Conservation (phyloP, 139 green algal genomes). For the Haematococcus sp. region DNA sequence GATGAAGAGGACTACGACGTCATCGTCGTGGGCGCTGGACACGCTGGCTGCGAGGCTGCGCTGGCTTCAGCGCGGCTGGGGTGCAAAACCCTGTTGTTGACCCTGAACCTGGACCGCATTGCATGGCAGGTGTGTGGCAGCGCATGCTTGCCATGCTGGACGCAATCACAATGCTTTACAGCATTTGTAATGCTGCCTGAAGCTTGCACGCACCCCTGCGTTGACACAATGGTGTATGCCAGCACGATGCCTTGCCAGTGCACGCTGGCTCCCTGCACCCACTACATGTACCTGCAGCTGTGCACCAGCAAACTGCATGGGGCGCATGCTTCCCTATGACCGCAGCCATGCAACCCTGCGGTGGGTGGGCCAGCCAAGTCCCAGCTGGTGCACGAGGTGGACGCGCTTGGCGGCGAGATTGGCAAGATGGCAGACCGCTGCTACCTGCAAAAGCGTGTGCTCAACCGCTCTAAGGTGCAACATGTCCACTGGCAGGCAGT, state of each 20-base stretch:
- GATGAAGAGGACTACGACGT: constrained; percentile 91
- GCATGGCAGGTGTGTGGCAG: constrained; percentile 84
- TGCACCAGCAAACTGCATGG: too few relatives aligned
- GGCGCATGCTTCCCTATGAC: background rate
- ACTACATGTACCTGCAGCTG: too few relatives aligned
- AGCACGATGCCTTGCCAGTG: too few relatives aligned
- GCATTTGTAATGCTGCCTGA: too few relatives aligned
- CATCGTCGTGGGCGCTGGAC: constrained; percentile 92
- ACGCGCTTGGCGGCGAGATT: constrained; percentile 95
- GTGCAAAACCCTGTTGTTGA: constrained; percentile 89
- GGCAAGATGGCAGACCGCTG: constrained; percentile 89
- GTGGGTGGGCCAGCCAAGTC: constrained; percentile 80
- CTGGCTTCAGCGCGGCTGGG: constrained; percentile 85
- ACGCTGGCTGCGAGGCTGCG: constrained; percentile 96
- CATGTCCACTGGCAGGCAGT: too few relatives aligned
- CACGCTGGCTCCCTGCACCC: background rate
- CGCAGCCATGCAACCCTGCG: constrained; percentile 33
- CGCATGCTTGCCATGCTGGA: too few relatives aligned
- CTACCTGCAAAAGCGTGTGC: constrained; percentile 94
- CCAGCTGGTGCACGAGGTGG: constrained; percentile 95
- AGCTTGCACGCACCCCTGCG: too few relatives aligned
- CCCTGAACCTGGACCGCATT: constrained; percentile 92
- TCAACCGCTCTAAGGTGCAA: constrained; percentile 87
- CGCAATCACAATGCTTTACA: too few relatives aligned
- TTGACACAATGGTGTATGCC: too few relatives aligned